phyloP scores from a whole-genome alignment of 1,139 yeast genomes.

The Protomyces lactucae-debilis region DNA sequence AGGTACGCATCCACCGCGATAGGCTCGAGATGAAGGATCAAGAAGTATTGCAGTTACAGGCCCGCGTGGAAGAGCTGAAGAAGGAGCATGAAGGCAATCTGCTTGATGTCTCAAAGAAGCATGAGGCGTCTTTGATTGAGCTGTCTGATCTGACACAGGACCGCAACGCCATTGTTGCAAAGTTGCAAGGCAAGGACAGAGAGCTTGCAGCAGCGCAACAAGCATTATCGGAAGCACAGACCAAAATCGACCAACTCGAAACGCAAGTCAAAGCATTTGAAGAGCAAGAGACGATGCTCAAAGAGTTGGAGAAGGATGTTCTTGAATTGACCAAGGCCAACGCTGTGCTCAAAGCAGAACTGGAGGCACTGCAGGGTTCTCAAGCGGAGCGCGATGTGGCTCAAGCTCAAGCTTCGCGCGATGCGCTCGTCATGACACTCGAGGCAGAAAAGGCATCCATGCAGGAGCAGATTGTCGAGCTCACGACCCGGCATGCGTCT shows the following conservation, averaged over 20 bases:
- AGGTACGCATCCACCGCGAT: background rate
- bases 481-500: background rate
- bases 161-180: background rate
- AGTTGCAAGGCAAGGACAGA: background rate
- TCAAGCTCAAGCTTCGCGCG: slow-evolving; percentile 1
- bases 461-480: background rate
- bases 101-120: background rate
- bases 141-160: background rate
- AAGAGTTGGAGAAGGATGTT: slow-evolving; percentile 15
- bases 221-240: background rate
- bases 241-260: background rate
- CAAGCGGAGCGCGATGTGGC: slow-evolving; percentile 5
- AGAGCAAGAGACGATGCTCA: slow-evolving; percentile 10
- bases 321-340: background rate
- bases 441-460: background rate
- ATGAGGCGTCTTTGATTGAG: background rate
- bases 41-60: background rate
- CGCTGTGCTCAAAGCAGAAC: slow-evolving; percentile 16
- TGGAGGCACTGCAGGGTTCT: slow-evolving; percentile 12
- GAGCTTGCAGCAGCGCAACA: background rate
- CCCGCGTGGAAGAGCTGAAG: background rate
- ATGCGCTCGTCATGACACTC: background rate
- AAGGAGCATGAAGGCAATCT: background rate
- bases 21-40: background rate
- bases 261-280: background rate